Evolutionary conservation across 306 rosid species (phyloP).

Genomic region (Quercus engelmannii): DNA sequence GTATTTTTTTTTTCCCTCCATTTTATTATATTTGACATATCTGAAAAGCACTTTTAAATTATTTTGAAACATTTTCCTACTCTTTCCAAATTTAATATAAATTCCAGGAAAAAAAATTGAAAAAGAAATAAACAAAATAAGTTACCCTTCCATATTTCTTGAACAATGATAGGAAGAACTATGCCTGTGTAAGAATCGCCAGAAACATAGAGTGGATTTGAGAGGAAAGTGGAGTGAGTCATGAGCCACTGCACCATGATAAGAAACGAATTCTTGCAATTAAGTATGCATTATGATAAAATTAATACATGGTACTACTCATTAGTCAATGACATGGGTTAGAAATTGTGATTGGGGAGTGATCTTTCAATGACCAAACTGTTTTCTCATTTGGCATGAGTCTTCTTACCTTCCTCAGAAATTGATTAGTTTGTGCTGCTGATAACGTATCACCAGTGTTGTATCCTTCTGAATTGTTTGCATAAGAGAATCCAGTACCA

Average conservation of each 20-base stretch:
- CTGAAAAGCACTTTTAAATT: too few relatives aligned
- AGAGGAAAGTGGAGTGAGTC: slow-evolving; percentile 40
- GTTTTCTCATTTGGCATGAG: too few relatives aligned
- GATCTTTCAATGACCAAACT: too few relatives aligned
- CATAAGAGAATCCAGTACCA: slow-evolving; percentile 47
- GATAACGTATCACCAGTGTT: slow-evolving; percentile 16
- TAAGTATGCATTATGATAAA: too few relatives aligned
- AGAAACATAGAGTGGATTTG: slow-evolving; percentile 45
- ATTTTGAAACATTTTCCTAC: too few relatives aligned
- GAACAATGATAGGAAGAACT: slow-evolving; percentile 25
- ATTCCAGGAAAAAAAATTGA: neutral
- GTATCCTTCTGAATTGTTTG: slow-evolving; percentile 12
- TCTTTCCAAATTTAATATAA: too few relatives aligned
- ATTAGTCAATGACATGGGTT: too few relatives aligned
- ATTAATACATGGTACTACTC: too few relatives aligned
- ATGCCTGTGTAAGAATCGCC: slow-evolving; percentile 56
- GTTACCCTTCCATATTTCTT: slow-evolving; percentile 43
- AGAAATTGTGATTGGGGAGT: too few relatives aligned
- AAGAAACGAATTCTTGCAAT: neutral
- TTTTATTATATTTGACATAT: too few relatives aligned
- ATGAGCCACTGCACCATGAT: slow-evolving; percentile 44
- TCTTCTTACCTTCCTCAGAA: slow-evolving; percentile 37
- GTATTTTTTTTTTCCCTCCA: too few relatives aligned
- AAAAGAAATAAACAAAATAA: neutral
- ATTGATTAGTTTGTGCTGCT: slow-evolving; percentile 25